Evolutionary conservation across 495 filamentous ascomycete genomes (phyloP).

Genomic region (Podospora conica): DNA sequence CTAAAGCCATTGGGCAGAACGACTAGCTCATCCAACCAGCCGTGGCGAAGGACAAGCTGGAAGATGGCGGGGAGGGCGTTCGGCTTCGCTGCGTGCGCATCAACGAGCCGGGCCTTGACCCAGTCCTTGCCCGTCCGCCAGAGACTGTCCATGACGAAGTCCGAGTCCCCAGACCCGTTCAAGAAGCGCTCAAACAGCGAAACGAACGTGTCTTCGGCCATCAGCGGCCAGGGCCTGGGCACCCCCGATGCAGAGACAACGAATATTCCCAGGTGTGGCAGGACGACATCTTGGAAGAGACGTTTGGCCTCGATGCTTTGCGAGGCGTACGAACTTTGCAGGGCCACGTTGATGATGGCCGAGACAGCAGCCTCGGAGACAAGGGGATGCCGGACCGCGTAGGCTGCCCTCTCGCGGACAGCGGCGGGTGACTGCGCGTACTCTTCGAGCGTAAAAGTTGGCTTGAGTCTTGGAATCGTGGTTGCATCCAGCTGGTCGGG

Average conservation of each 20-base stretch:
- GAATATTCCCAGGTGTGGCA: constrained; percentile 67
- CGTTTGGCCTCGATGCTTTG: constrained; percentile 60
- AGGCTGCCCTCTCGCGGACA: constrained; percentile 62
- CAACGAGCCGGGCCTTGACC: constrained; percentile 71
- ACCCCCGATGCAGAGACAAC: constrained; percentile 68
- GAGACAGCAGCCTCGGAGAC: constrained; percentile 82
- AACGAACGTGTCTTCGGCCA: constrained; percentile 49
- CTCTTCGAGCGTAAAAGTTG: constrained; percentile 68
- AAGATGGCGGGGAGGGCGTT: constrained; percentile 72
- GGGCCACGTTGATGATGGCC: constrained; percentile 70
- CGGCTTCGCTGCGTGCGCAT: constrained; percentile 70
- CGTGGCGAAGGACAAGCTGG: constrained; percentile 68
- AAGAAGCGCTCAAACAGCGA: constrained; percentile 49
- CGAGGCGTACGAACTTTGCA: constrained; percentile 59
- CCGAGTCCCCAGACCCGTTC: constrained; percentile 50
- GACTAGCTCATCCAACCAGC: constrained; percentile 77
- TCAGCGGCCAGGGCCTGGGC: constrained; percentile 48
- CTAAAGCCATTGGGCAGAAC: constrained; percentile 71
- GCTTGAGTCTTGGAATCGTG: constrained; percentile 71
- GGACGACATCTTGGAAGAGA: constrained; percentile 60
- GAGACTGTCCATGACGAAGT: constrained; percentile 79
- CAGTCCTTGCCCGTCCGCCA: constrained; percentile 84
- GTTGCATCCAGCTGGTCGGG: constrained; percentile 72
- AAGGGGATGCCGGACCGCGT: constrained; percentile 76
- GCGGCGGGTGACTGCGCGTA: constrained; percentile 66